phyloP scores from a whole-genome alignment of 2,329 filamentous ascomycete genomes.

The Fusarium sp. region DNA sequence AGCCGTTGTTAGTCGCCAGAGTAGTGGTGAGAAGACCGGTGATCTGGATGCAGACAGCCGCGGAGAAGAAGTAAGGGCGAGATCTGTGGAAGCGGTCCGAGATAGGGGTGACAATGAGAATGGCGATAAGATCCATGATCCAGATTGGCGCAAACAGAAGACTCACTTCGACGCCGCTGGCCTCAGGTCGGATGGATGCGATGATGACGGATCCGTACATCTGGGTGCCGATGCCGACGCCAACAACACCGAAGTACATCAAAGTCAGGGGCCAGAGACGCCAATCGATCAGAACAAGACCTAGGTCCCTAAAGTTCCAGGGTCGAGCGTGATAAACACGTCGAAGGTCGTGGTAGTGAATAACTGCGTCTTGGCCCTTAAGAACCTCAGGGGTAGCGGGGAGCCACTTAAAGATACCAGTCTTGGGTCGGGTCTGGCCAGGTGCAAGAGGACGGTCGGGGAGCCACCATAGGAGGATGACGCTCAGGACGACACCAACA shows the following conservation, averaged over 20 bases:
- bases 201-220: conserved; percentile 91
- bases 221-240: conserved; percentile 90
- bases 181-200: conserved; percentile 75
- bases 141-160: conserved; percentile 91
- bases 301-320: conserved; percentile 79
- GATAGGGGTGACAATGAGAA: conserved; percentile 84
- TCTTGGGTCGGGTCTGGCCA: conserved; percentile 65
- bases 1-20: conserved; percentile 75
- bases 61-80: conserved; percentile 83
- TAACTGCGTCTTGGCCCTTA: conserved; percentile 77
- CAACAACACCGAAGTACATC: conserved; percentile 96
- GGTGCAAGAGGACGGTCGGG: conserved; percentile 83
- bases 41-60: conserved; percentile 81
- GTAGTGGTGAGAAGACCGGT: conserved; percentile 82
- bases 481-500: conserved; percentile 75
- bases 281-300: conserved; percentile 81
- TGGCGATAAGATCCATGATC: conserved; percentile 91
- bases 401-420: conserved; percentile 69
- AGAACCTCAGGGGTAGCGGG: conserved; percentile 77
- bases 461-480: conserved; percentile 87
- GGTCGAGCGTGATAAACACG: conserved; percentile 80
- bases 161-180: conserved; percentile 80
- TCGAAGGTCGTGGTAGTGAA: conserved; percentile 85
- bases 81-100: conserved; percentile 87
- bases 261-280: conserved; percentile 84